Base-by-base conservation (phyloP, 202 grass and related monocot species). In the Tripidium arundinaceum region DNA sequence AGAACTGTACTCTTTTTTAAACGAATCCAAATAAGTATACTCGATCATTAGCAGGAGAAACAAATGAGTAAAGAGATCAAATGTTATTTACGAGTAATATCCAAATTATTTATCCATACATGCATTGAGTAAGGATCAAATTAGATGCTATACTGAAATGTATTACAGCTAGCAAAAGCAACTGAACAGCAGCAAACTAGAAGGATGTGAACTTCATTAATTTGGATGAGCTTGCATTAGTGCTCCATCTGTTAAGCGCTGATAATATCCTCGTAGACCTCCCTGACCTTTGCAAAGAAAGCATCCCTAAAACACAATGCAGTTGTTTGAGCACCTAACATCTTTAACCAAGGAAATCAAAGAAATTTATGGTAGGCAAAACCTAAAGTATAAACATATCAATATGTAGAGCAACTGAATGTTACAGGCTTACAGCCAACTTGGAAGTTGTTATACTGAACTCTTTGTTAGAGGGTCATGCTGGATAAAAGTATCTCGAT, bases 181-280 rank as follows among this genome's bases (percentile, higher is more conserved):
- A 64, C 31, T n/a, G 43, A 72, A 33, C 39, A 49, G 27, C 33
- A 67, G 62, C 33, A 79, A 27, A 45, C 24, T 87, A 68, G 14
- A 11, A 28, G 5, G 37, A 24, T 11, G 6, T 39, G 78, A 78
- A 41, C 45, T 55, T 75, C 18, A 64, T 68, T 11, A 55, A 76
- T 7, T 77, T 39, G 52, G 62, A 31, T 66, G 76, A 63, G 40
- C 83, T 70, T 34, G 55, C 37, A 66, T 45, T 38, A 50, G 70
- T 83, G 63, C 29, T 76, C 5, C 41, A 19, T 85, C 47, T 4
- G 54, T 77, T 86, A 86, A 63, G 72, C 76, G 58, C 87, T 91
- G 80, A 93, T 87, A 25, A 97, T 89, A 26, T 90, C 90, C 77
- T 90, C 77, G 74, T 91, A 97, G 69, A 93, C 58, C 72, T 89